Conservation (phyloP, 202 grass and related monocot genomes). For the Bolboschoenoplectus hybrid region DNA sequence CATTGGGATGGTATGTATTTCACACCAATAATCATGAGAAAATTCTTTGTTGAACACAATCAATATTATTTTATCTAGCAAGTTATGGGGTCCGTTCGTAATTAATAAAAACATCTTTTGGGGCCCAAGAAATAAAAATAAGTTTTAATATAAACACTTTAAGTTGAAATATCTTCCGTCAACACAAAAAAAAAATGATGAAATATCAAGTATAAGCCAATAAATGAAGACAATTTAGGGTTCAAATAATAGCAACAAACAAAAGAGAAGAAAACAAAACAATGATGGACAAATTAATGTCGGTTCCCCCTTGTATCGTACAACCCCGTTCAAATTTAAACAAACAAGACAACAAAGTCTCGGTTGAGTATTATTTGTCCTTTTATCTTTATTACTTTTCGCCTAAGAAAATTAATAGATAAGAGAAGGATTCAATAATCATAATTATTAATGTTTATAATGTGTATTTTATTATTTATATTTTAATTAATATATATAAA, state of each 20-base stretch:
- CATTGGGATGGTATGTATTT: too few relatives aligned
- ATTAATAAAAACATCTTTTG: neutral
- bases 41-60: neutral
- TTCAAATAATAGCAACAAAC: neutral
- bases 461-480: too few relatives aligned
- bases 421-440: too few relatives aligned
- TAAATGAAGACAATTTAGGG: neutral
- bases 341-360: neutral
- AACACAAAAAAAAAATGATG: neutral
- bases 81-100: neutral
- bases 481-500: too few relatives aligned
- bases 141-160: neutral
- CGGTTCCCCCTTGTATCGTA: neutral
- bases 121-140: neutral
- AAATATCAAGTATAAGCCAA: neutral
- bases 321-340: neutral
- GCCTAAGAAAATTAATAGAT: neutral
- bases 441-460: too few relatives aligned
- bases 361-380: neutral
- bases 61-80: neutral
- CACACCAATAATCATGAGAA: neutral
- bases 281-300: neutral
- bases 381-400: neutral
- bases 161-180: neutral
- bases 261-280: conserved; percentile 6